Evolutionary conservation across 2,329 filamentous ascomycete genomes (phyloP).

Genomic region (Triangularia setosa): DNA sequence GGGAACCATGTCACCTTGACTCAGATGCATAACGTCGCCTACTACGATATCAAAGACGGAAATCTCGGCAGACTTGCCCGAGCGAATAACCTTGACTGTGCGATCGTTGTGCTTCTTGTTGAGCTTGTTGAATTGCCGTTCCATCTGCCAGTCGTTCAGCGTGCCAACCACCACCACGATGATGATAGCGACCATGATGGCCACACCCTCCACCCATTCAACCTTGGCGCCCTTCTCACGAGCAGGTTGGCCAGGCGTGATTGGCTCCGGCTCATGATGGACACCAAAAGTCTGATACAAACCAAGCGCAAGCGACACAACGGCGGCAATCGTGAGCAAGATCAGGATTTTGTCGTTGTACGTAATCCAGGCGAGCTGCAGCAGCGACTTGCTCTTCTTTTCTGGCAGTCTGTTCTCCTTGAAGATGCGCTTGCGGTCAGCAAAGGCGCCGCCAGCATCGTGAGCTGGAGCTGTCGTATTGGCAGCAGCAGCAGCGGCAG

Average conservation of each 20-base stretch:
- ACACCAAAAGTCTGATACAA: conserved; percentile 61
- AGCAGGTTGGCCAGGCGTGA: background rate
- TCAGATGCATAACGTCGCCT: conserved; percentile 65
- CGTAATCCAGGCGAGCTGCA: conserved; percentile 61
- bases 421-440: conserved; percentile 56
- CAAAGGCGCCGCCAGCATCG: conserved; percentile 23
- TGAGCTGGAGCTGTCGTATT: conserved; percentile 8
- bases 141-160: conserved; percentile 65
- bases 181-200: conserved; percentile 61
- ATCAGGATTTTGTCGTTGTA: conserved; percentile 68
- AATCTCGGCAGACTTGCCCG: conserved; percentile 60
- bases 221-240: conserved; percentile 40
- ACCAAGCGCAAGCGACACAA: conserved; percentile 62
- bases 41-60: conserved; percentile 64
- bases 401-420: conserved; percentile 59
- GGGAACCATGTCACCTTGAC: conserved; percentile 66
- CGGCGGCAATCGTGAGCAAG: conserved; percentile 60
- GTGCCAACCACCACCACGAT: conserved; percentile 62
- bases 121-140: conserved; percentile 60
- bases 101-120: conserved; percentile 61
- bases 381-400: conserved; percentile 59
- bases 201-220: conserved; percentile 66
- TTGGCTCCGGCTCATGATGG: conserved; percentile 32
- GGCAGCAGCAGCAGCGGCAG: conserved; percentile 9
- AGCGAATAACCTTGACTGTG: conserved; percentile 63